These are phyloP conservation scores for Phallus indusiatus DNA, from an alignment of 768 basidiomycete genomes.

Conservation along the genomic window DNA sequence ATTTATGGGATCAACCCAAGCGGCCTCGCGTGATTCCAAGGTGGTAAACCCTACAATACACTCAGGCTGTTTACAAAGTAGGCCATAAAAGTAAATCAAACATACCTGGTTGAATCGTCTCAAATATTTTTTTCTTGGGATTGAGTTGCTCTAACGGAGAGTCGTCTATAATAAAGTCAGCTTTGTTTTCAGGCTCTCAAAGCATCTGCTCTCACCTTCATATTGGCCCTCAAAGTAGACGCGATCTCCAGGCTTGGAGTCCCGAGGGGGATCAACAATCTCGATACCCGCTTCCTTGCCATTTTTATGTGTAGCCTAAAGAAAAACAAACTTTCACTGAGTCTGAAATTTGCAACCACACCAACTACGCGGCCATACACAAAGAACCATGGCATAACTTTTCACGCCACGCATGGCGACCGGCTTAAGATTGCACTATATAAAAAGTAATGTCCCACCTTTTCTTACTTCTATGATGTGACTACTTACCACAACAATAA, in stretches of 20 bases:
- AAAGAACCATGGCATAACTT: conserved; percentile 96
- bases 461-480: background rate
- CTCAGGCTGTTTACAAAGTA: background rate
- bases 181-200: background rate
- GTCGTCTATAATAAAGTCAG: conserved; percentile 30
- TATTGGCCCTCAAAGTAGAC: conserved; percentile 92
- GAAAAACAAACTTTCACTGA: background rate
- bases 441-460: background rate
- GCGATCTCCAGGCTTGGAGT: conserved; percentile 82
- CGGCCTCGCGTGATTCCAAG: conserved; percentile 77
- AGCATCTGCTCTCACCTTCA: conserved; percentile 44
- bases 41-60: conserved; percentile 67
- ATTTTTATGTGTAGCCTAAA: conserved; percentile 80
- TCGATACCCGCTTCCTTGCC: conserved; percentile 89
- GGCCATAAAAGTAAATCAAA: background rate
- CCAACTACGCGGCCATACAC: conserved; percentile 37
- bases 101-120: conserved; percentile 85
- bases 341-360: background rate
- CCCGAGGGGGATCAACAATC: conserved; percentile 78
- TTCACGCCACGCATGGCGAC: conserved; percentile 96
- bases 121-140: conserved; percentile 99
- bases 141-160: conserved; percentile 78
- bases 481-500: conserved; percentile 68
- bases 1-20: conserved; percentile 82
- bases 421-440: conserved; percentile 87